Evolutionary conservation across 192 early-diverging fungal genomes (phyloP).

Genomic region (Backusella macrospora): DNA sequence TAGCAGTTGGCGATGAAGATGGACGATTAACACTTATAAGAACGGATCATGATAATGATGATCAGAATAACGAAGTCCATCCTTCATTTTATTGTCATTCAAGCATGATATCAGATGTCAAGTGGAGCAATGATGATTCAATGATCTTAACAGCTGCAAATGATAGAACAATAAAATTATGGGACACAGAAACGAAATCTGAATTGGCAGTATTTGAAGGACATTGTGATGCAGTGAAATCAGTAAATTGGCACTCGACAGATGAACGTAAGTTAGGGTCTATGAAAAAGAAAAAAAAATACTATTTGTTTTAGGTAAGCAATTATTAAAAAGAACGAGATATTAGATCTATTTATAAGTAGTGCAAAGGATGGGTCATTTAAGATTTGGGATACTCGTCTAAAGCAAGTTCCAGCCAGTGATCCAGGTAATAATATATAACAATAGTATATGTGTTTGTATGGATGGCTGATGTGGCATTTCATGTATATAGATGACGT

Average conservation of each 20-base stretch:
- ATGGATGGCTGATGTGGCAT: background rate
- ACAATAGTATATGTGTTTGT: background rate
- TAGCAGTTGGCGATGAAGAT: constrained; percentile 73
- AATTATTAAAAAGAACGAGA: background rate
- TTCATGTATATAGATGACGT: constrained; percentile 2
- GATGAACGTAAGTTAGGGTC: constrained; percentile 58
- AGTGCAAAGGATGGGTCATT: constrained; percentile 26
- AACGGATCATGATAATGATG: constrained; percentile 48
- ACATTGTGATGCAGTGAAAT: constrained; percentile 72
- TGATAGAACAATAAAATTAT: constrained; percentile 72
- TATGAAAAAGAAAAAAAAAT: constrained; percentile 1
- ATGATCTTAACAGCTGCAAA: constrained; percentile 75
- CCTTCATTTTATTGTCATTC: constrained; percentile 62
- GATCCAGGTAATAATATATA: constrained; percentile 9
- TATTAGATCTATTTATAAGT: constrained; percentile 33
- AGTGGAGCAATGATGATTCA: constrained; percentile 73
- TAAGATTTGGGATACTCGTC: constrained; percentile 38
- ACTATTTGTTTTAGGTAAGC: background rate
- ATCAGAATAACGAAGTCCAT: constrained; percentile 27
- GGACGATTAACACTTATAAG: constrained; percentile 64
- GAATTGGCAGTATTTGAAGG: constrained; percentile 61
- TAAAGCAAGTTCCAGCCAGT: constrained; percentile 3
- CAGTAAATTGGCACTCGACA: constrained; percentile 59
- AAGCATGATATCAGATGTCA: constrained; percentile 83
- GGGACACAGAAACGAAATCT: constrained; percentile 70